Percentiles rank a stretch among this genome's conserved stretches.
Conservation (phyloP, 129 eudicot genomes). For the Artemisia tridentata region DNA sequence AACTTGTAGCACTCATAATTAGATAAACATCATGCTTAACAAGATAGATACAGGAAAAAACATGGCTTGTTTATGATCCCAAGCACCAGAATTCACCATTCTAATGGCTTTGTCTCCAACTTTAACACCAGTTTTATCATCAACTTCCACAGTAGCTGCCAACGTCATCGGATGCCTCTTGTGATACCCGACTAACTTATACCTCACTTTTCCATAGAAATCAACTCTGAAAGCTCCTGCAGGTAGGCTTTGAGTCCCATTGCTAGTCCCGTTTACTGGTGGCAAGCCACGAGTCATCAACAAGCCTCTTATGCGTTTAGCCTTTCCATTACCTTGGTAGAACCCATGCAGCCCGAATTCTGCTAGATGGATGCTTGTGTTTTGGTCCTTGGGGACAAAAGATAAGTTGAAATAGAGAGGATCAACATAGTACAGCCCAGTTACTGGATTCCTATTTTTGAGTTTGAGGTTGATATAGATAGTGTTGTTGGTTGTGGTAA, state of each 20-base stretch:
- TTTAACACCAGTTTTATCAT: conserved; percentile 27
- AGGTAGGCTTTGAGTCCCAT: conserved; percentile 4
- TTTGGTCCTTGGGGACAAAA: conserved; percentile 26
- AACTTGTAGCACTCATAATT: neutral
- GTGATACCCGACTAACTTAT: conserved; percentile 22
- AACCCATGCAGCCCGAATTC: conserved; percentile 27
- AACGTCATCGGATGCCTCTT: conserved; percentile 19
- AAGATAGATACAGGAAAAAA: conserved; percentile 16
- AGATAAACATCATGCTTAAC: conserved; percentile 5
- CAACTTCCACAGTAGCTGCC: conserved; percentile 20
- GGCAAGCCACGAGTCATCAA: conserved; percentile 20
- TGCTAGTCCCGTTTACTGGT: neutral
- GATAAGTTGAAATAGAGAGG: conserved; percentile 28
- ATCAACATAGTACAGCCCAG: conserved; percentile 21
- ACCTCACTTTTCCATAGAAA: conserved; percentile 30
- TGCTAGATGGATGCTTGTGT: conserved; percentile 1
- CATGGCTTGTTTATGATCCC: neutral
- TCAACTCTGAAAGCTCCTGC: conserved; percentile 26
- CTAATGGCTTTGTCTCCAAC: conserved; percentile 27
- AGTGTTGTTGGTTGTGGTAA: conserved; percentile 27
- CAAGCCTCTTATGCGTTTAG: conserved; percentile 25
- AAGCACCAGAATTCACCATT: conserved; percentile 24
- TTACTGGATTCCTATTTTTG: conserved; percentile 31
- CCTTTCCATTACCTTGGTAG: conserved; percentile 31
- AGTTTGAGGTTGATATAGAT: conserved; percentile 28